These are phyloP conservation scores for Turnera subulata DNA, from an alignment of 345 rosid genomes.

Conservation along the genomic window DNA sequence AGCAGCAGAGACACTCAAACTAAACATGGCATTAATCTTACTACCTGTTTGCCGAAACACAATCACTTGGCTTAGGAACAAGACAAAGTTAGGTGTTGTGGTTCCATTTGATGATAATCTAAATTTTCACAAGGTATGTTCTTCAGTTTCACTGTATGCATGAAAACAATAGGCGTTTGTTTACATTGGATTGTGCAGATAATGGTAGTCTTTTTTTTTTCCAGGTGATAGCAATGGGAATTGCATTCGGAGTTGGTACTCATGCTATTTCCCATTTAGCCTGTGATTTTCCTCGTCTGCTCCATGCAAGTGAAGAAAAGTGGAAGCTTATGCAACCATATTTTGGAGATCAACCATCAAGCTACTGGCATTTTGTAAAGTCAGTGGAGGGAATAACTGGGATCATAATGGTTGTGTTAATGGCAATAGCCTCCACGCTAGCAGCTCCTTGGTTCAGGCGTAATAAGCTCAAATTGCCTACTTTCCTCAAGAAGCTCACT, in stretches of 20 bases:
- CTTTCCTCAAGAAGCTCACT: constrained; percentile 58
- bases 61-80: constrained; percentile 76
- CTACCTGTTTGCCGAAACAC: constrained; percentile 78
- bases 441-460: constrained; percentile 77
- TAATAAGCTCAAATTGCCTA: constrained; percentile 49
- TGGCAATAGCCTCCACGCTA: constrained; percentile 75
- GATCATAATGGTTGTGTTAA: constrained; percentile 50
- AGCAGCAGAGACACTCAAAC: constrained; percentile 65
- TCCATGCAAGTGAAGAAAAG: constrained; percentile 45
- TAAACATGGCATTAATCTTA: constrained; percentile 76
- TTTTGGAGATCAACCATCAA: constrained; percentile 57
- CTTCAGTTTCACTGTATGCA: too few relatives aligned
- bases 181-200: neutral
- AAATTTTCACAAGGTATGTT: constrained; percentile 73
- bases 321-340: constrained; percentile 48
- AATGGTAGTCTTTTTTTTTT: neutral
- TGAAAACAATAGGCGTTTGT: neutral
- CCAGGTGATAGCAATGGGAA: constrained; percentile 65
- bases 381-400: constrained; percentile 69
- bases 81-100: constrained; percentile 51
- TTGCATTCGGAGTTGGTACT: constrained; percentile 52
- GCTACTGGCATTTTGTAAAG: constrained; percentile 64
- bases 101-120: constrained; percentile 87
- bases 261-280: constrained; percentile 57
- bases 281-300: constrained; percentile 67